Evolutionary conservation across 2,329 filamentous ascomycete species (phyloP).

Genomic region (Clathrospora elynae): DNA sequence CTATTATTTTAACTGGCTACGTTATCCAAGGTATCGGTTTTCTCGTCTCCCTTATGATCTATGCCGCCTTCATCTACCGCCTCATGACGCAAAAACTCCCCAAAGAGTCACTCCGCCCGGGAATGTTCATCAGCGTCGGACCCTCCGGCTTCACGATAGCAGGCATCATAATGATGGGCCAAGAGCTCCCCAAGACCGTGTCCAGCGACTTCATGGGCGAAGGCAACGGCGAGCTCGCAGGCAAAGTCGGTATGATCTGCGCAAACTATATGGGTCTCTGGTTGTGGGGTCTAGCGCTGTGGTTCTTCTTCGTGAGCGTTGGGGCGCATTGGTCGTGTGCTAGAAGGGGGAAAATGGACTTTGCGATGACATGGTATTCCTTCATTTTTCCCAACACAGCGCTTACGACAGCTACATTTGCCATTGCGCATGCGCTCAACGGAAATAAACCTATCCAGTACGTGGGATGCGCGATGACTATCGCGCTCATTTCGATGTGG

Average conservation of each 20-base stretch:
- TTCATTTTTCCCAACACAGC: constrained; percentile 84
- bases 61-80: constrained; percentile 81
- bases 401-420: constrained; percentile 72
- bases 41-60: constrained; percentile 75
- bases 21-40: constrained; percentile 69
- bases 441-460: constrained; percentile 62
- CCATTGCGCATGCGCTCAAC: constrained; percentile 64
- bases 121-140: constrained; percentile 85
- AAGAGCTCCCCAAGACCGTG: constrained; percentile 55
- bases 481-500: constrained; percentile 70
- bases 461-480: constrained; percentile 69
- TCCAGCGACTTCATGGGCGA: constrained; percentile 62
- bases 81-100: constrained; percentile 89
- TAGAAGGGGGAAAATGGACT: constrained; percentile 66
- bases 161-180: constrained; percentile 64
- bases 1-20: constrained; percentile 63
- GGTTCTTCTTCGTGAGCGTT: constrained; percentile 83
- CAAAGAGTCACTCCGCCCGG: constrained; percentile 73
- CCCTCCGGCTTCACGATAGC: constrained; percentile 72
- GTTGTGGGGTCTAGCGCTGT: constrained; percentile 81
- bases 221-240: constrained; percentile 57
- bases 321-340: constrained; percentile 74
- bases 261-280: constrained; percentile 72
- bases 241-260: constrained; percentile 59
- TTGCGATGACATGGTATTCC: constrained; percentile 85